These are phyloP conservation scores for Plasmopara viticola DNA, from an alignment of 352 stramenopile genomes.

Conservation along the genomic window DNA sequence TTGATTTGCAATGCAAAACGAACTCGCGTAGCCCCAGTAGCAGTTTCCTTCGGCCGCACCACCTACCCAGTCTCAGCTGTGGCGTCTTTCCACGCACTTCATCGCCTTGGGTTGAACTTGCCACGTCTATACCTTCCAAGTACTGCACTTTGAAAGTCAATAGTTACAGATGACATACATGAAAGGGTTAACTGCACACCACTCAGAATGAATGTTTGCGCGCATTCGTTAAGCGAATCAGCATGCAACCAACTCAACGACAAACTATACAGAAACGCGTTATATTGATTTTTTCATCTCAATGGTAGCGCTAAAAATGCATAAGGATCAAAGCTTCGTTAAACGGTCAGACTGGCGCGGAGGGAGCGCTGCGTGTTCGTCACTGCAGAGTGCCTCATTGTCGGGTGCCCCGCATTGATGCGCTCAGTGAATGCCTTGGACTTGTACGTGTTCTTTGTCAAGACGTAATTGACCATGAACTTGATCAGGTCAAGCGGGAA, in stretches of 20 bases:
- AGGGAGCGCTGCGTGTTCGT: constrained; percentile 58
- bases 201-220: too few species aligned
- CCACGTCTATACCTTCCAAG: too few species aligned
- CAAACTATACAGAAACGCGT: too few species aligned
- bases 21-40: too few species aligned
- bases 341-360: constrained; percentile 55
- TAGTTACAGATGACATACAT: too few species aligned
- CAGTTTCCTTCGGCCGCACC: too few species aligned
- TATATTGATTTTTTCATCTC: too few species aligned
- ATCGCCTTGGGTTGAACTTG: too few species aligned
- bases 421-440: constrained; percentile 62
- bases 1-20: too few species aligned
- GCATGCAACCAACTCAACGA: constrained; percentile 18
- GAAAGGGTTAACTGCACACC: too few species aligned
- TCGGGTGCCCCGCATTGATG: constrained; percentile 71
- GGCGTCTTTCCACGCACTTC: constrained; percentile 45
- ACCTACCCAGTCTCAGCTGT: too few species aligned
- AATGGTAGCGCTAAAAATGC: not conserved
- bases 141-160: too few species aligned
- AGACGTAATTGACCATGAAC: constrained; percentile 60
- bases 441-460: constrained; percentile 15
- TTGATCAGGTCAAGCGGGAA: constrained; percentile 70
- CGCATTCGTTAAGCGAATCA: constrained; percentile 31
- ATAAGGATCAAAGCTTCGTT: constrained; percentile 11
- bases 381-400: constrained; percentile 50